These are phyloP conservation scores for Myriosclerotinia scirpicola DNA, from an alignment of 2,329 filamentous ascomycete species.

Conservation along the genomic window DNA sequence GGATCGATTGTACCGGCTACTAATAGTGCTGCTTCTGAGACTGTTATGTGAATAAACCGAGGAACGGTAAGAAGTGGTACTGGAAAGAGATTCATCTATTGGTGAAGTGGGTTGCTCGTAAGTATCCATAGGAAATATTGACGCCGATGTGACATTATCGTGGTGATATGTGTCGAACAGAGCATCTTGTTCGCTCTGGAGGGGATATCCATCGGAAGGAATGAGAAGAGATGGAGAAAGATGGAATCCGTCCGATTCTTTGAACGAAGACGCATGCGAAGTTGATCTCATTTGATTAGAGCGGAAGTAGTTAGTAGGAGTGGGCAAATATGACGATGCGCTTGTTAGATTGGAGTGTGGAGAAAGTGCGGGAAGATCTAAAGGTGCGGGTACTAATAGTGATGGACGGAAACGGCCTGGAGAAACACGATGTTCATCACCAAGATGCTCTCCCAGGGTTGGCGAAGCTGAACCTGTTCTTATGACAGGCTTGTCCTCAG, in stretches of 20 bases:
- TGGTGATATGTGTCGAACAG: constrained; percentile 36
- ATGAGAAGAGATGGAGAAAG: constrained; percentile 64
- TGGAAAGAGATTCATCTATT: constrained; percentile 38
- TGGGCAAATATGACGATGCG: constrained; percentile 27
- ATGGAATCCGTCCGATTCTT: constrained; percentile 58
- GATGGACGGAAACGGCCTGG: constrained; percentile 39
- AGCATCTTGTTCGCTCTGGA: constrained; percentile 48
- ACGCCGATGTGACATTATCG: constrained; percentile 29
- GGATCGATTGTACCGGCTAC: constrained; percentile 30
- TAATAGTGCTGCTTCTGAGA: constrained; percentile 33
- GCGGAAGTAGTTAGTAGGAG: constrained; percentile 33
- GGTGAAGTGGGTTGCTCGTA: constrained; percentile 35
- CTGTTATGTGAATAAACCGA: constrained; percentile 37
- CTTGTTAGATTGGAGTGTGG: constrained; percentile 36
- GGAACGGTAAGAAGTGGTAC: constrained; percentile 38
- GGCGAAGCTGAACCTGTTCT: constrained; percentile 36
- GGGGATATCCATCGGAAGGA: constrained; percentile 55
- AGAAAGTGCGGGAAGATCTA: constrained; percentile 39
- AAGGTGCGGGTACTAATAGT: constrained; percentile 35
- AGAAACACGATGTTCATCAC: constrained; percentile 31
- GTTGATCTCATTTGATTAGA: constrained; percentile 33
- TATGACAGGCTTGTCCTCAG: constrained; percentile 46
- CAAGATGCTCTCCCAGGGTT: constrained; percentile 28
- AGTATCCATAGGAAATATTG: constrained; percentile 34
- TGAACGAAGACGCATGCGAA: constrained; percentile 54